Percentiles rank a stretch among this genome's conserved stretches.
Conservation (phyloP, 805 yeast species). For the Priceomyces melissophilus region DNA sequence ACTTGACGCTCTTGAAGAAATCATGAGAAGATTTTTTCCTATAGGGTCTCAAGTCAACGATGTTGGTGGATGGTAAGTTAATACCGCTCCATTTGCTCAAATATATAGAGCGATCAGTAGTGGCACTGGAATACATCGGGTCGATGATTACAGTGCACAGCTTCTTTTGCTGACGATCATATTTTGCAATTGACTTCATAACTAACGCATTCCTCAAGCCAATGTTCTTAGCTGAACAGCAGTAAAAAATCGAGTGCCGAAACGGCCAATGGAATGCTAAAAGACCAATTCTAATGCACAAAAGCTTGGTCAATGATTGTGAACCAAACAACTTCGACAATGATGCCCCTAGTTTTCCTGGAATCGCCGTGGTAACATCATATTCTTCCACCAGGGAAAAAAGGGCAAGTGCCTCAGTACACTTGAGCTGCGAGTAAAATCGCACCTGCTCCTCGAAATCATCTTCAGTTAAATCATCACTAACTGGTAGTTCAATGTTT, state of each 20-base stretch:
- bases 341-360: conserved; percentile 21
- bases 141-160: conserved; percentile 34
- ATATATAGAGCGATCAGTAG: conserved; percentile 27
- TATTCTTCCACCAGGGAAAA: conserved; percentile 34
- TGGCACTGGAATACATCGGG: conserved; percentile 33
- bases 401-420: conserved; percentile 41
- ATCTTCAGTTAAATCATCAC: conserved; percentile 4
- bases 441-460: conserved; percentile 14
- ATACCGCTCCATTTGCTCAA: conserved; percentile 38
- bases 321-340: conserved; percentile 24
- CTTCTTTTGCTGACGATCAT: conserved; percentile 25
- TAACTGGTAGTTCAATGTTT: neutral
- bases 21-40: conserved; percentile 25
- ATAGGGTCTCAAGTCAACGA: conserved; percentile 38
- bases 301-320: conserved; percentile 23
- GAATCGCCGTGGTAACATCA: conserved; percentile 34
- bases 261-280: conserved; percentile 47
- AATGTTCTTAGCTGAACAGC: conserved; percentile 35
- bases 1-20: conserved; percentile 39
- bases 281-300: conserved; percentile 37
- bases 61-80: conserved; percentile 37
- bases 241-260: conserved; percentile 36
- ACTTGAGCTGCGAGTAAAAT: conserved; percentile 29
- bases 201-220: conserved; percentile 40
- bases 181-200: conserved; percentile 31